These are phyloP conservation scores for Ogataea salicorniae DNA, from an alignment of 805 yeast species.

Conservation along the genomic window DNA sequence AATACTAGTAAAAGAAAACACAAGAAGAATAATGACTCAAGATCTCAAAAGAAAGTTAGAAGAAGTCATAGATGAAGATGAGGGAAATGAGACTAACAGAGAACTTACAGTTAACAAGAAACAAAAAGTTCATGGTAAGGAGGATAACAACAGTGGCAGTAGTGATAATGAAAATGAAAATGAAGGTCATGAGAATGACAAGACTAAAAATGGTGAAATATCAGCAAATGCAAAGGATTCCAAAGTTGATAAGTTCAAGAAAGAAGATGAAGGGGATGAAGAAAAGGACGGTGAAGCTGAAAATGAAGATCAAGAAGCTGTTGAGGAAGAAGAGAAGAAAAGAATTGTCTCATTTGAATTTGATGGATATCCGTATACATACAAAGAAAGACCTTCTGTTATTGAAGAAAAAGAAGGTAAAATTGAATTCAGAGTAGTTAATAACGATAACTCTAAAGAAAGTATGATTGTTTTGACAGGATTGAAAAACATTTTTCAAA, in stretches of 20 bases:
- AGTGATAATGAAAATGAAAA: conserved; percentile 1
- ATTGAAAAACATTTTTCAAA: conserved; percentile 90
- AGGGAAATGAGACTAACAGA: background rate
- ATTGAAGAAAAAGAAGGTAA: conserved; percentile 89
- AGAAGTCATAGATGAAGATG: background rate
- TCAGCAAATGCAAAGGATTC: conserved; percentile 14
- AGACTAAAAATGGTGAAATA: conserved; percentile 17
- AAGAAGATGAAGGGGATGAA: conserved; percentile 17
- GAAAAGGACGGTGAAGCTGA: conserved; percentile 23
- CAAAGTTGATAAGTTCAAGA: conserved; percentile 8
- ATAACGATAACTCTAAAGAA: conserved; percentile 86
- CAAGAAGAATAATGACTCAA: conserved; percentile 2
- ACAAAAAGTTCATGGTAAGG: conserved; percentile 9
- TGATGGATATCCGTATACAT: conserved; percentile 77
- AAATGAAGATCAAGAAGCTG: conserved; percentile 25
- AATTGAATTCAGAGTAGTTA: conserved; percentile 93
- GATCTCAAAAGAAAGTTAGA: conserved; percentile 5
- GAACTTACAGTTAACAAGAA: background rate
- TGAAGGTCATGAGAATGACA: conserved; percentile 24
- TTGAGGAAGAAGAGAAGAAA: conserved; percentile 37
- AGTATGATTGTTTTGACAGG: conserved; percentile 92
- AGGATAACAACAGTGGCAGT: conserved; percentile 1
- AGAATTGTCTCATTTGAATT: conserved; percentile 47
- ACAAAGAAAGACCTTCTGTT: conserved; percentile 90
- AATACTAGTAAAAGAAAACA: too few species aligned